These are phyloP conservation scores for Tolypocladium ovalisporum DNA, from an alignment of 2,329 filamentous ascomycete genomes.

Conservation along the genomic window DNA sequence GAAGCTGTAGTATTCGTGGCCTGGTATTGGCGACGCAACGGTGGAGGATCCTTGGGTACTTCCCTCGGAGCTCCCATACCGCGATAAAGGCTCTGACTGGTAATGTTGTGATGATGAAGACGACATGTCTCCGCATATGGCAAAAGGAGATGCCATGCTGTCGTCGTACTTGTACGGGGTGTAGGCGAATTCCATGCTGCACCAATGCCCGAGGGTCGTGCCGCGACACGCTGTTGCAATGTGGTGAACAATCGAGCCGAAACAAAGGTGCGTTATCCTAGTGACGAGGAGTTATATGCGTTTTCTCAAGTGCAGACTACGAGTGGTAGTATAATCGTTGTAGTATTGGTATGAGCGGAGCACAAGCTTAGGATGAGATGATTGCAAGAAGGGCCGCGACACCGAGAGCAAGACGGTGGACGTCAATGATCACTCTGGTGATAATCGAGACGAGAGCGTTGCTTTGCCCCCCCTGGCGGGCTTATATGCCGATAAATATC, in stretches of 20 bases:
- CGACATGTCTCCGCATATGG: neutral
- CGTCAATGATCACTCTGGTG: neutral
- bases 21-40: slow-evolving; percentile 14
- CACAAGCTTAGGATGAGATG: neutral
- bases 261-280: neutral
- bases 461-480: neutral
- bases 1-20: neutral
- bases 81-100: slow-evolving; percentile 15
- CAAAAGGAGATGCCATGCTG: neutral
- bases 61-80: slow-evolving; percentile 18
- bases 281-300: neutral
- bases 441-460: neutral
- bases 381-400: neutral
- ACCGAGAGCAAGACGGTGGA: neutral
- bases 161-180: neutral
- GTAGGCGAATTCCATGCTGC: neutral
- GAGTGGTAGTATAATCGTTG: neutral
- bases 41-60: slow-evolving; percentile 14
- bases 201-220: neutral
- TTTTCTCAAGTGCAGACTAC: neutral
- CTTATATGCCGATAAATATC: neutral
- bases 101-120: slow-evolving; percentile 5
- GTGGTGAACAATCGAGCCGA: neutral
- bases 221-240: neutral
- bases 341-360: neutral